Conservation (phyloP, 2,329 filamentous ascomycete species). For the Colletotrichum scovillei region DNA sequence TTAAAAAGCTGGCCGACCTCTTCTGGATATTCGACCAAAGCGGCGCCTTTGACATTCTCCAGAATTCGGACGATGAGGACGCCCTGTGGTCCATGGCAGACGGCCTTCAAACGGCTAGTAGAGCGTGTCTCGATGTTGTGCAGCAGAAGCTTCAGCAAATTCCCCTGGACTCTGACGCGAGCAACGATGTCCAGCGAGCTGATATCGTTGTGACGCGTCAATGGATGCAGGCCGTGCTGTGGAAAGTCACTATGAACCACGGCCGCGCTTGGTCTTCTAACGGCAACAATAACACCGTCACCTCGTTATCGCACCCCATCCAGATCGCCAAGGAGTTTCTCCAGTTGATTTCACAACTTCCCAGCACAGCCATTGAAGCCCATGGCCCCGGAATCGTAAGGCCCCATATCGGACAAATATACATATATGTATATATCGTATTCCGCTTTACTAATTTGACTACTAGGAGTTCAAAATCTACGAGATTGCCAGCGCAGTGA, state of each 20-base stretch:
- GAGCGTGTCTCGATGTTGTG: slow-evolving; percentile 50
- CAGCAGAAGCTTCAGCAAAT: slow-evolving; percentile 56
- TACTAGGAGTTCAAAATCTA: slow-evolving; percentile 56
- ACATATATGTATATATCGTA: no score
- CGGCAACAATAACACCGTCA: slow-evolving; percentile 6
- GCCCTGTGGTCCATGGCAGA: slow-evolving; percentile 43
- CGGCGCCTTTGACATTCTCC: slow-evolving; percentile 58
- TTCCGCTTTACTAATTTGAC: not conserved
- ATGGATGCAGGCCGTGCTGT: slow-evolving; percentile 62
- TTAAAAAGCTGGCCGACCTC: slow-evolving; percentile 59
- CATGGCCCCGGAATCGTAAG: slow-evolving; percentile 58
- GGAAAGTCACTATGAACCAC: slow-evolving; percentile 52
- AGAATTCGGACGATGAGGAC: slow-evolving; percentile 48
- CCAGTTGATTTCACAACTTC: slow-evolving; percentile 53
- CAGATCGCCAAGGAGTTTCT: slow-evolving; percentile 59
- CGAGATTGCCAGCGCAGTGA: slow-evolving; percentile 58
- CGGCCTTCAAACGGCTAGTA: slow-evolving; percentile 31
- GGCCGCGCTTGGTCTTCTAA: slow-evolving; percentile 40
- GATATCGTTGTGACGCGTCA: slow-evolving; percentile 61
- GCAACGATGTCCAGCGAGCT: slow-evolving; percentile 61
- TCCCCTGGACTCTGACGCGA: slow-evolving; percentile 48
- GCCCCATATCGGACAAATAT: no score
- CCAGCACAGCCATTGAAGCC: slow-evolving; percentile 58
- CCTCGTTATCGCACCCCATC: slow-evolving; percentile 49
- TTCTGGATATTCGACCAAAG: slow-evolving; percentile 64